Evolutionary conservation across 2,329 filamentous ascomycete genomes (phyloP).

Genomic region (Bisporella sp.): DNA sequence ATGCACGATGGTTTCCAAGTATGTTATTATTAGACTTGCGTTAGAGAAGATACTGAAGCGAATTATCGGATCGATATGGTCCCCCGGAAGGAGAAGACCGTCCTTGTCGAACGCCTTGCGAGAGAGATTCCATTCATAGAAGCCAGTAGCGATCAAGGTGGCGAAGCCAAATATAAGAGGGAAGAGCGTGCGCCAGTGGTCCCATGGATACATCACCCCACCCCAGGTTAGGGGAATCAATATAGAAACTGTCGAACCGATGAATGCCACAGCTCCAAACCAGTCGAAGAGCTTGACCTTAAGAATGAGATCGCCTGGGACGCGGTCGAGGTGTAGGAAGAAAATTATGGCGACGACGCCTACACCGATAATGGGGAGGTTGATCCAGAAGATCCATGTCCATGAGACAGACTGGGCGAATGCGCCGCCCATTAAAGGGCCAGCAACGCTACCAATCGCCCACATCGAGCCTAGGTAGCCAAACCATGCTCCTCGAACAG

Average conservation of each 20-base stretch:
- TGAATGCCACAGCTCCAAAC: conserved; percentile 54
- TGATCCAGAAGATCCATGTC: conserved; percentile 57
- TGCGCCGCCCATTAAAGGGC: conserved; percentile 45
- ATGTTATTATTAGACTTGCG: conserved; percentile 42
- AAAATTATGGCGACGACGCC: conserved; percentile 19
- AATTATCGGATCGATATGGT: conserved; percentile 29
- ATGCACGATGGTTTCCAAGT: conserved; percentile 47
- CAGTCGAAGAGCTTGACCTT: conserved; percentile 51
- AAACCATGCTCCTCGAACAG: conserved; percentile 33
- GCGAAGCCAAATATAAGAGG: conserved; percentile 49
- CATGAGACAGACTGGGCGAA: conserved; percentile 45
- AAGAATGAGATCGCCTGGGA: conserved; percentile 12
- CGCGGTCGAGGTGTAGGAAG: conserved; percentile 21
- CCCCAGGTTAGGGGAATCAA: conserved; percentile 57
- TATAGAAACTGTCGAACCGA: conserved; percentile 50
- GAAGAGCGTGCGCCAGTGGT: conserved; percentile 52
- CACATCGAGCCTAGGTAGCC: conserved; percentile 35
- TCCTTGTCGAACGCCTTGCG: conserved; percentile 18
- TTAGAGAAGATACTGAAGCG: conserved; percentile 37
- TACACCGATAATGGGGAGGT: conserved; percentile 21
- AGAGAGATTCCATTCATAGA: conserved; percentile 39
- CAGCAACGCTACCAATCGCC: conserved; percentile 47
- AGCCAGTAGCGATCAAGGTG: conserved; percentile 43
- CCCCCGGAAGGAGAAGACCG: conserved; percentile 14
- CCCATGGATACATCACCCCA: conserved; percentile 59